Conservation (phyloP, 2,329 filamentous ascomycete species). For the Cryphonectria nitschkei region DNA sequence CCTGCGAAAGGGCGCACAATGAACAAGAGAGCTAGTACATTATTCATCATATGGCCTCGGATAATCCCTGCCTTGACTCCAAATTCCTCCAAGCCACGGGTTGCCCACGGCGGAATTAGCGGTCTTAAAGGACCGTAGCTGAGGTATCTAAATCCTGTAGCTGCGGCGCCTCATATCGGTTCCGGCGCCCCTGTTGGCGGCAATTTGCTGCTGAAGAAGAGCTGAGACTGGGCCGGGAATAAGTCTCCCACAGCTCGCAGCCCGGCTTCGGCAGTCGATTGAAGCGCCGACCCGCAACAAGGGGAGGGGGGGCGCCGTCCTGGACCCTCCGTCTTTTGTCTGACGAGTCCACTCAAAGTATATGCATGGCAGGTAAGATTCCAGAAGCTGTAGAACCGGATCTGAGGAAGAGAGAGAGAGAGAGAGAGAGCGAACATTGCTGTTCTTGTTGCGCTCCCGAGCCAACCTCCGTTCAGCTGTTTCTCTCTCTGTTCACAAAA, state of each 20-base stretch:
- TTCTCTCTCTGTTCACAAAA: neutral
- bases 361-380: neutral
- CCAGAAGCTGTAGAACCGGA: neutral
- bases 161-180: neutral
- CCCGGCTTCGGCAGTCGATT: conserved; percentile 13
- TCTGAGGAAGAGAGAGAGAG: too few species aligned
- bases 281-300: conserved; percentile 17
- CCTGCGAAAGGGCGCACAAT: neutral
- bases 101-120: neutral
- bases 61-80: neutral
- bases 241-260: neutral
- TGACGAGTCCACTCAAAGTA: neutral
- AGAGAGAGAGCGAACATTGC: too few species aligned
- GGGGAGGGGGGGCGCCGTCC: neutral
- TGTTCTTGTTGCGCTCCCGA: neutral
- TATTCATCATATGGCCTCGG: neutral
- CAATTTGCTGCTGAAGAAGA: neutral
- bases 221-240: neutral
- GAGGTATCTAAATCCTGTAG: neutral
- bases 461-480: neutral
- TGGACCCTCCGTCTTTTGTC: neutral
- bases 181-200: neutral
- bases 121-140: neutral
- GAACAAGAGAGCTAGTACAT: neutral
- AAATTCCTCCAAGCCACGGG: too few species aligned